Evolutionary conservation across 1,139 yeast genomes (phyloP), one percentile per base, ranked within the genome.

Genomic region (Yamadazyma friedrichii): DNA sequence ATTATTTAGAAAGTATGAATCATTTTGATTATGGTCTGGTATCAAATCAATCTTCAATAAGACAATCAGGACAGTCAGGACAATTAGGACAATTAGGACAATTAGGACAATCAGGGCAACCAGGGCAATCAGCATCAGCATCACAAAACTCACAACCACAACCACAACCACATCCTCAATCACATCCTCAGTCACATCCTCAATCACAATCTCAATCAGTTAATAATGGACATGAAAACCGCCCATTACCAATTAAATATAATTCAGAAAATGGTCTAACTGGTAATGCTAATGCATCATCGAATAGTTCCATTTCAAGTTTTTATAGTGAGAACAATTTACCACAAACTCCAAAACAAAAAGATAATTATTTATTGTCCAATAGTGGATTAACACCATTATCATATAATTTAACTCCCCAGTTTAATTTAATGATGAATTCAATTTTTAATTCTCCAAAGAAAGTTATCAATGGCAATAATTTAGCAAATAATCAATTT

Each of bases 391-490:
- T 65, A 31, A 68, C 74, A 3, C 74, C 74, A 4, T 36, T 48
- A 25, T 40, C 44, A 6, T 46, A 43, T 17, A 69, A 66, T 49
- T 61, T 69, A 46, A 70, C 76, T 11, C 76, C 77, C 2, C 74
- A 67, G 45, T 67, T 70, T 56, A 70, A 67, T 49, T 59, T 70
- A 12, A 57, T 69, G 58, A 69, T 70, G 74, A 62, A 67, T 50
- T 61, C 70, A 24, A 61, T 67, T 56, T 61, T 67, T 62, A 62
- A 61, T 49, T 65, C 72, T 13, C 73, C 74, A 3, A 69, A 61
- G 42, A 59, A 55, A 43, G 42, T 47, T 16, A 48, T 45, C 35
- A 42, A 27, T 27, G 12, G 12, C 12, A 26, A 26, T 26, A 20
- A 20, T 20, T 20, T 20, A 20, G 5, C 17, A 3, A 46, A 29